Base-by-base conservation (phyloP, 2,329 filamentous ascomycete species). In the Aspergillus candidus region DNA sequence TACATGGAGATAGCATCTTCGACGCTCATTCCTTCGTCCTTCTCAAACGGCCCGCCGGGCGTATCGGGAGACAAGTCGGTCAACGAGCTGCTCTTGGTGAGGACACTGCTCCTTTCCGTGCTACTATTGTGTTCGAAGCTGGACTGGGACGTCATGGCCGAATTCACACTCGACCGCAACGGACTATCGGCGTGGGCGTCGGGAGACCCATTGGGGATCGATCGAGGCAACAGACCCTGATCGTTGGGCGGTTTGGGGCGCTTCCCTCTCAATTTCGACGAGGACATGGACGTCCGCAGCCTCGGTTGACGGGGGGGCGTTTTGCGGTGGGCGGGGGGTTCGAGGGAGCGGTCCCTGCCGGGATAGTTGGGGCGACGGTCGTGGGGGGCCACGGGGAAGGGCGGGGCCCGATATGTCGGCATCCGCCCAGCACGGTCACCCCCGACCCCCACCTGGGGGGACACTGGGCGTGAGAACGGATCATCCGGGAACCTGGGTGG, bases 91-190 rank as follows among this genome's bases (percentile, higher is more conserved):
- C 81, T 80, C 55, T 86, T 88, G 3, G 88, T 93, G 51, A 84
- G 65, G 39, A 93, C 75, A 59, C 89, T 95, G 63, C 87, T 94
- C 49, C 87, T 78, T 60, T 91, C 87, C 1, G 88, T 94, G n/a
- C 77, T 77, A 50, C 76, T 78, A 6, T 71, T 59, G 35, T 77
- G 76, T 40, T 77, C 67, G 33, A 74, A 66, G 57, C 78, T 82
- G 12, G 79, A 83, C 43, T 73, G 73, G 3, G 72, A 78, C 3
- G 80, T 84, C 60, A 79, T 67, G 18, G 72, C 76, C 3, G 80
- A 84, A 42, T 79, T 74, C 51, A 78, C 74, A 50, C 80, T 83
- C 11, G 76, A 73, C 17, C 80, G 72, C 17, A 75, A 62, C 5
- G 54, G 52, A 40, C 61, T 58, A 29, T 65, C 58, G 31, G 55